phyloP scores from a whole-genome alignment of 768 basidiomycete genomes.

The Mycena chlorophos region DNA sequence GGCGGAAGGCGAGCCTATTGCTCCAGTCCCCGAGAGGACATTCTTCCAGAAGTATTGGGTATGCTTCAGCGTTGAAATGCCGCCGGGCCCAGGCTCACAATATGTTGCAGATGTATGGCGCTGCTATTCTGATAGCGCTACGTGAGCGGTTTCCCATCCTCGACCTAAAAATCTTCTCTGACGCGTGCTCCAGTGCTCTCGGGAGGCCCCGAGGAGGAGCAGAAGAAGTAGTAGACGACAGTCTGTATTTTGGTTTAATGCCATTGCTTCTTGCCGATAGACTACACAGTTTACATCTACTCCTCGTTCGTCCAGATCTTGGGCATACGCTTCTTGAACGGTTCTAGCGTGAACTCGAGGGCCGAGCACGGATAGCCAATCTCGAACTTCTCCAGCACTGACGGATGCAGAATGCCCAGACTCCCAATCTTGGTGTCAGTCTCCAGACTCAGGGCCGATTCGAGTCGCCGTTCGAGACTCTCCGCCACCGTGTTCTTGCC shows the following conservation, averaged over 20 bases:
- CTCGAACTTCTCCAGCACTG: conserved; percentile 90
- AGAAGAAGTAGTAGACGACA: conserved; percentile 29
- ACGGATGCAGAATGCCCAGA: conserved; percentile 93
- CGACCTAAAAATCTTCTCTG: background rate
- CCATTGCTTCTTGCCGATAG: too few relatives aligned
- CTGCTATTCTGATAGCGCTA: conserved; percentile 55
- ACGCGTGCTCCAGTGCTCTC: conserved; percentile 30
- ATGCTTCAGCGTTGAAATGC: background rate
- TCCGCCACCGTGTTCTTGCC: conserved; percentile 34
- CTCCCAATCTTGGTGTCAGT: conserved; percentile 78
- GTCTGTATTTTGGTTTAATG: background rate
- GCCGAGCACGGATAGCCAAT: conserved; percentile 93
- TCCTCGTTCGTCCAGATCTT: conserved; percentile 58
- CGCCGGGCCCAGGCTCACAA: background rate
- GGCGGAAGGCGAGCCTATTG: conserved; percentile 62
- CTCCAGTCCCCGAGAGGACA: conserved; percentile 65
- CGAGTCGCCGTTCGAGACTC: conserved; percentile 43
- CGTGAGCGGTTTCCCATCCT: conserved; percentile 41
- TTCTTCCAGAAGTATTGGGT: conserved; percentile 89
- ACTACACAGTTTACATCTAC: conserved; percentile 25
- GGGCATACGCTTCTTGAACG: conserved; percentile 78
- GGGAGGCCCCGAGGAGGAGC: conserved; percentile 42
- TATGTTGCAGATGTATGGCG: conserved; percentile 58
- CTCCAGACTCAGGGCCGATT: conserved; percentile 41
- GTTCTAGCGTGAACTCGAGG: conserved; percentile 91